These are phyloP conservation scores for Fusarium nygamai DNA, from an alignment of 2,329 filamentous ascomycete species.

Conservation along the genomic window DNA sequence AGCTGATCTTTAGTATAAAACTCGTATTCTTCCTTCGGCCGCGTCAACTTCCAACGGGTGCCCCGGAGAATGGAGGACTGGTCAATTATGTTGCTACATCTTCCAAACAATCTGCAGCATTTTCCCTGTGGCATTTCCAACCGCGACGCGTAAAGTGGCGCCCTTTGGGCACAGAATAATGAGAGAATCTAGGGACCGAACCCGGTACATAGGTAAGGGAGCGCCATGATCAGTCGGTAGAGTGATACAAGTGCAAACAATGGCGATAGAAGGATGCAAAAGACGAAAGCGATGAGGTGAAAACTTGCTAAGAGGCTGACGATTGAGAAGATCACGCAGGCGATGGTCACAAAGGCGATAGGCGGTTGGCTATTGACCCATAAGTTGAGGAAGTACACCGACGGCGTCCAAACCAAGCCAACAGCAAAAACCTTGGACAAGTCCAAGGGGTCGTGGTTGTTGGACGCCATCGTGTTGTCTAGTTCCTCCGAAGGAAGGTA, in stretches of 20 bases:
- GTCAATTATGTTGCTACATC: background rate
- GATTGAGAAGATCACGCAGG: background rate
- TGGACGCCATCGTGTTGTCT: background rate
- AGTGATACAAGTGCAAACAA: rapidly evolving
- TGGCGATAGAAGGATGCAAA: background rate
- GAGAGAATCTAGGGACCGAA: background rate
- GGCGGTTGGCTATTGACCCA: background rate
- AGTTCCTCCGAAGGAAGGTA: rapidly evolving
- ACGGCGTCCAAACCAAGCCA: background rate
- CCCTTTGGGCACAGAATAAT: background rate
- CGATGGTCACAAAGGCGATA: background rate
- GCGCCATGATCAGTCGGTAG: rapidly evolving
- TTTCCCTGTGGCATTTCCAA: background rate
- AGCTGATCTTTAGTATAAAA: background rate
- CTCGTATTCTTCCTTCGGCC: background rate
- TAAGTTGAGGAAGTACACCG: background rate
- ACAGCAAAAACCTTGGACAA: rapidly evolving
- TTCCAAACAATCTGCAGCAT: background rate
- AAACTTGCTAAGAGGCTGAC: background rate
- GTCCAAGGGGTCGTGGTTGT: background rate
- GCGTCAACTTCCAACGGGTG: background rate
- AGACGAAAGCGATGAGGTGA: rapidly evolving
- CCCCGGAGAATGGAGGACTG: background rate
- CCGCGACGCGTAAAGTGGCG: background rate
- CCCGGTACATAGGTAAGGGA: background rate